Evolutionary conservation across 306 rosid genomes (phyloP).

Genomic region (Vigna reflexopilosa): DNA sequence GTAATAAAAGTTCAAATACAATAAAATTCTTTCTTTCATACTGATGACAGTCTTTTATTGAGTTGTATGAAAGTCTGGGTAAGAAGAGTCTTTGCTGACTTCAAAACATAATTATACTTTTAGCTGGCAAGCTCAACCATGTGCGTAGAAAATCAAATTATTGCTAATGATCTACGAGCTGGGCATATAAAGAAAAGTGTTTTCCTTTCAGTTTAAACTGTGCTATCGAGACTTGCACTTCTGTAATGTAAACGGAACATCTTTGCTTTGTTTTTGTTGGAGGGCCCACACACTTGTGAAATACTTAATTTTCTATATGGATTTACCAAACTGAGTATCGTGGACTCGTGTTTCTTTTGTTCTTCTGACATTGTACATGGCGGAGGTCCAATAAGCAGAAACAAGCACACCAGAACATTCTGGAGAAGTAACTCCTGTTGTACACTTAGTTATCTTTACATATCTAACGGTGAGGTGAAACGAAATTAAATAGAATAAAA

Average conservation of each 20-base stretch:
- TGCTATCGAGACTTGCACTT: not conserved
- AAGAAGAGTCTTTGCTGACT: not conserved
- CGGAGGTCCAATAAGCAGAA: not conserved
- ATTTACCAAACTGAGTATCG: not conserved
- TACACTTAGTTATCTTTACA: not conserved
- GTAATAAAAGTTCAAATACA: constrained; percentile 47
- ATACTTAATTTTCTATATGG: not conserved
- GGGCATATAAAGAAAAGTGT: not conserved
- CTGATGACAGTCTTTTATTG: not conserved
- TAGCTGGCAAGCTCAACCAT: not conserved
- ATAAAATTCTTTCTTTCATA: not conserved
- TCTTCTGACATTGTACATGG: not conserved
- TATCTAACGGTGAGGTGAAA: not conserved
- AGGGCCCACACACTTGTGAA: not conserved
- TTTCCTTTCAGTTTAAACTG: not conserved
- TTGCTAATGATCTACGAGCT: constrained; percentile 9
- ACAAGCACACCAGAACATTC: not conserved
- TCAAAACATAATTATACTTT: not conserved
- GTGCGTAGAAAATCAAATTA: not conserved
- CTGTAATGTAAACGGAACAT: not conserved
- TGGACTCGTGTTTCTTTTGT: not conserved
- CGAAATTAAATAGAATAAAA: not conserved
- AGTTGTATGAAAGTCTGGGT: constrained; percentile 16
- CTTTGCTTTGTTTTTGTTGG: not conserved
- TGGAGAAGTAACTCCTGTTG: not conserved